A percentile compares a stretch with the other conserved stretches of the same genome.
Conservation (phyloP, 768 basidiomycete species). For the Pulveroboletus sp. region DNA sequence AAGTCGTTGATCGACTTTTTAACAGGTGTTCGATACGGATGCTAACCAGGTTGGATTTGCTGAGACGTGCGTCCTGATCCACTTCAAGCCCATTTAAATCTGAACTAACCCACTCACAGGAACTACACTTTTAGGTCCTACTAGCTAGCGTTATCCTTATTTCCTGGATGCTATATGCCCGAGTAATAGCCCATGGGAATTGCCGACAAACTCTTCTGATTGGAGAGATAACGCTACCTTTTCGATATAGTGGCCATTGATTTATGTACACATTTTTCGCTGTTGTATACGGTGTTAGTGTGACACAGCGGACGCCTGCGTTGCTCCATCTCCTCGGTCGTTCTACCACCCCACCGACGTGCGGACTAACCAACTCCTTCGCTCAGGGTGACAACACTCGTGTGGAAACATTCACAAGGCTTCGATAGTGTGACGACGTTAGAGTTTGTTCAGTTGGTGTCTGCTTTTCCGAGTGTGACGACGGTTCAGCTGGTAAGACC, state of each 20-base stretch:
- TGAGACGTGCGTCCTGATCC: constrained; percentile 16
- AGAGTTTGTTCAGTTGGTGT: background rate
- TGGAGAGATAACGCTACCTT: no score
- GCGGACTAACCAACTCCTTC: no score
- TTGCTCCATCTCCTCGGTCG: no score
- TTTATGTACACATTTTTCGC: no score
- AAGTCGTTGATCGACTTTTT: background rate
- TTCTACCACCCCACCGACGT: no score
- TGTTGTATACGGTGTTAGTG: no score
- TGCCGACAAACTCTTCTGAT: no score
- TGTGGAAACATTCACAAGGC: background rate
- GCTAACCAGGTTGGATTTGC: constrained; percentile 19
- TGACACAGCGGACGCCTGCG: no score
- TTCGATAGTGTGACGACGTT: background rate
- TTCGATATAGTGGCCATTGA: no score
- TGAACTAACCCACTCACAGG: constrained; percentile 5
- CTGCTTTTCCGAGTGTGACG: background rate
- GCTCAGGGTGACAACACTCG: background rate
- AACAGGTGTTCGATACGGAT: constrained; percentile 21
- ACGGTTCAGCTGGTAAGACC: background rate
- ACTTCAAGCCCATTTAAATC: background rate
- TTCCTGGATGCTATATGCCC: no score
- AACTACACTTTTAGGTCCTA: constrained; percentile 14
- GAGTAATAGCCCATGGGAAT: no score
- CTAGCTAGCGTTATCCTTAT: no score